Evolutionary conservation across 768 basidiomycete species (phyloP), one percentile per base, ranked within the genome.

Genomic region (Leccinum subgranulosum): DNA sequence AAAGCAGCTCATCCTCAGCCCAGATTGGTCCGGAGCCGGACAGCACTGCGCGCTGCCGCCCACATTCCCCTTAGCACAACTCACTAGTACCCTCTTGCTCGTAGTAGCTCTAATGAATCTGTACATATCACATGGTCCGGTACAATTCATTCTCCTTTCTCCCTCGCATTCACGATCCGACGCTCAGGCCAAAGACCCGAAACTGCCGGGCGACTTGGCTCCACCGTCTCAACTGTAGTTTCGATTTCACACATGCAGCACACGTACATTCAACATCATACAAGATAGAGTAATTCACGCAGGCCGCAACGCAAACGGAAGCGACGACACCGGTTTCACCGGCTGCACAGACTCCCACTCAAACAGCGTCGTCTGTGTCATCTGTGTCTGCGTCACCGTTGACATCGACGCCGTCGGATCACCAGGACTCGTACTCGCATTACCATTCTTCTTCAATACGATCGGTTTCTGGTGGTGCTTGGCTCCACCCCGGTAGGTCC

Each of bases 381-480:
- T 17, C 36, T 15, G 36, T 3, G 36, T 17, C 39, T 19, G 39
- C 10, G 39, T 21, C 41, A 19, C 19, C 41, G 19, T 43, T 6
- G 41, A 19, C 11, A 3, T 2, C 0, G 19, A 43, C 41, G 41
- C 11, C 41, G 41, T 41, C 36, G 36, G 36, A n/a, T 31, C 29
- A 21, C 8, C 12, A n/a, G 65, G 53, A 21, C 59, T 61, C 17
- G 27, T 11, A 10, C 19, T 41, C 41, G n/a, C n/a, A 8, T 43
- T 43, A 43, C 41, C 21, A 27, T 1, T 61, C 34, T 72, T 75
- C 64, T 70, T 73, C 49, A 75, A 47, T 14, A 59, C 45, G 33
- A 74, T 69, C 2, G 78, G 67, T 52, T 70, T 74, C 59, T 66
- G 65, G 53, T 78, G 77, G 39, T 73, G 68, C 34, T 75, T 77